Evolutionary conservation across 305 asterid species (phyloP).

Genomic region (Coffea humblotiana): DNA sequence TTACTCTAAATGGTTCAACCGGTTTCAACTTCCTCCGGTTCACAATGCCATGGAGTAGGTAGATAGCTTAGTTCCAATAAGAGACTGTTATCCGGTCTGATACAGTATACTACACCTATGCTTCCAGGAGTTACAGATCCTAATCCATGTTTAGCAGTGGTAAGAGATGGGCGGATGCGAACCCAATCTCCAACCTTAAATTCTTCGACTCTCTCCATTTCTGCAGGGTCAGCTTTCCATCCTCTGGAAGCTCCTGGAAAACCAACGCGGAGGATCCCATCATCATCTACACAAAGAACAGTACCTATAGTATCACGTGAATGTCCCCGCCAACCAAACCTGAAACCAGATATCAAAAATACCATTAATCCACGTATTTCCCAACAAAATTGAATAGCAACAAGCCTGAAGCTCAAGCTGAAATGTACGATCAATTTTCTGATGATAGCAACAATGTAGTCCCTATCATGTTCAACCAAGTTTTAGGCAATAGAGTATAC

Average conservation of each 20-base stretch:
- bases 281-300: slow-evolving; percentile 96
- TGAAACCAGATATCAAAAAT: slow-evolving; percentile 26
- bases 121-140: slow-evolving; percentile 97
- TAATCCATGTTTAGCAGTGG: slow-evolving; percentile 91
- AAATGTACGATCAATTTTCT: neutral
- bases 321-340: slow-evolving; percentile 98
- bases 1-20: slow-evolving; percentile 93
- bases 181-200: slow-evolving; percentile 98
- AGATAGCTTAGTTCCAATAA: slow-evolving; percentile 86
- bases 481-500: neutral
- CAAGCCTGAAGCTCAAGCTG: neutral
- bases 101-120: slow-evolving; percentile 80
- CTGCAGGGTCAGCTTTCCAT: slow-evolving; percentile 99
- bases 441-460: neutral
- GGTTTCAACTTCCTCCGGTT: slow-evolving; percentile 97
- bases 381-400: neutral
- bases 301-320: slow-evolving; percentile 91
- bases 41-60: slow-evolving; percentile 96
- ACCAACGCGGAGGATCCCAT: slow-evolving; percentile 93
- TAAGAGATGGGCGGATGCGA: slow-evolving; percentile 90
- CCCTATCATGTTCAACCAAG: neutral
- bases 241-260: slow-evolving; percentile 99
- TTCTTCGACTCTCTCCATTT: slow-evolving; percentile 98
- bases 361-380: neutral
- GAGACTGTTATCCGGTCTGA: slow-evolving; percentile 87